Percentiles rank a stretch among this genome's conserved stretches.
phyloP scores from a whole-genome alignment of 148 eudicot species.

The Euryodendron excelsum region DNA sequence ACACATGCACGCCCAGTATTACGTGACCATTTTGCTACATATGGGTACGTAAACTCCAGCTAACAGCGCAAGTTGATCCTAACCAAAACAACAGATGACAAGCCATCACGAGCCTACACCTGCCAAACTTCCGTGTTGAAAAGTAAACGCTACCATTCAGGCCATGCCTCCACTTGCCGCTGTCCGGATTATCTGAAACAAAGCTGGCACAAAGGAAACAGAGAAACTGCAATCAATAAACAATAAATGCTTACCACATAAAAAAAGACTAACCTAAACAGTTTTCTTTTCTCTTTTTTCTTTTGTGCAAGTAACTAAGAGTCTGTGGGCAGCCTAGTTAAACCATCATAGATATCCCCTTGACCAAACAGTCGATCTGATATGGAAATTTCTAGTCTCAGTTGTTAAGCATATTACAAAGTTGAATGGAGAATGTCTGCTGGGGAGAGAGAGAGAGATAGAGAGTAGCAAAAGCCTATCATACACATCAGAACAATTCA shows the following conservation, averaged over 20 bases:
- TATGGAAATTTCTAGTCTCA: neutral
- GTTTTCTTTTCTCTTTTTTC: neutral
- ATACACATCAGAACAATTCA: too few relatives aligned
- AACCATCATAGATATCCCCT: neutral
- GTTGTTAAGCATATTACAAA: neutral
- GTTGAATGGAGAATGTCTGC: neutral
- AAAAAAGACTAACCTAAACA: neutral
- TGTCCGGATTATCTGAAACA: slow-evolving; percentile 26
- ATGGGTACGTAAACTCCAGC: too few relatives aligned
- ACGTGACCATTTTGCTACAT: neutral
- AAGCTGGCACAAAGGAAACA: slow-evolving; percentile 35
- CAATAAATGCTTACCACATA: neutral
- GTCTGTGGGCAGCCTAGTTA: neutral
- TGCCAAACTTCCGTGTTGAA: neutral
- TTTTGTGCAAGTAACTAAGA: neutral
- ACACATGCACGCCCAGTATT: neutral
- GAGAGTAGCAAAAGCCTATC: neutral
- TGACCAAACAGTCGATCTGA: neutral
- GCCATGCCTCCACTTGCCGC: slow-evolving; percentile 48
- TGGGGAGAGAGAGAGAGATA: neutral
- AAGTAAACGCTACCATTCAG: slow-evolving; percentile 15
- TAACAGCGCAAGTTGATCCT: too few relatives aligned
- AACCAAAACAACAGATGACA: too few relatives aligned
- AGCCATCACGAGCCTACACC: neutral
- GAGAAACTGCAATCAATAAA: slow-evolving; percentile 14